These are phyloP conservation scores for Gnomoniopsis sp. DNA, from an alignment of 2,329 filamentous ascomycete species.

Conservation along the genomic window DNA sequence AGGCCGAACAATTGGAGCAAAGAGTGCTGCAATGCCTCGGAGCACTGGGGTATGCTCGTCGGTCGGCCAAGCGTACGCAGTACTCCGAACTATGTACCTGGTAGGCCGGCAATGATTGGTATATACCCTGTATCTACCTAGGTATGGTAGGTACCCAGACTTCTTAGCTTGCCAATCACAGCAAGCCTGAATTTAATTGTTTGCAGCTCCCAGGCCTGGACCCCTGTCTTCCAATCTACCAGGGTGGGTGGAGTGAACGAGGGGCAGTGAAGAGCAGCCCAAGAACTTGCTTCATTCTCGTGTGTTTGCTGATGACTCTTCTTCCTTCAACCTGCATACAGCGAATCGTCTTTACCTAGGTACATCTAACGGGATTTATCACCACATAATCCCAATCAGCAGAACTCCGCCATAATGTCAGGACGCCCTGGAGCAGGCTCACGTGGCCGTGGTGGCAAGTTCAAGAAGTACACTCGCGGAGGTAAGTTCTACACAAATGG, in stretches of 20 bases:
- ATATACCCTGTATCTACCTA: not conserved
- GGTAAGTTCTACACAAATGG: conserved; percentile 50
- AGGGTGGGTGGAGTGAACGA: not conserved
- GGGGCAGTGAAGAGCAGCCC: not conserved
- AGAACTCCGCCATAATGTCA: conserved; percentile 39
- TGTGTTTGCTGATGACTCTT: not conserved
- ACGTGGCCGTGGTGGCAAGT: conserved; percentile 87
- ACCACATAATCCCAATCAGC: not conserved
- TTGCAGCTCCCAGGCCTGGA: not conserved
- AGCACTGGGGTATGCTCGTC: no score
- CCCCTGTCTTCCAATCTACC: not conserved
- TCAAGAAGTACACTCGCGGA: conserved; percentile 88
- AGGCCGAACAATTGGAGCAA: no score
- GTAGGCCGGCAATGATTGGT: not conserved
- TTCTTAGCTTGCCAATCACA: not conserved
- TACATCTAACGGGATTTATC: not conserved
- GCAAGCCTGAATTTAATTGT: not conserved
- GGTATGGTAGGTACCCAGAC: not conserved
- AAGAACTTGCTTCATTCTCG: not conserved
- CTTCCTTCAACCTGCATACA: conserved; percentile 8
- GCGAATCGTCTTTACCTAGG: no score
- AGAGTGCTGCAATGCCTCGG: no score
- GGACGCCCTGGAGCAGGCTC: conserved; percentile 46
- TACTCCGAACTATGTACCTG: no score
- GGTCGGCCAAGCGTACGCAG: no score